A percentile compares a stretch with the other conserved stretches of the same genome.
Conservation (phyloP, 2,329 filamentous ascomycete genomes). For the Paracorniculantispora psalliotae region DNA sequence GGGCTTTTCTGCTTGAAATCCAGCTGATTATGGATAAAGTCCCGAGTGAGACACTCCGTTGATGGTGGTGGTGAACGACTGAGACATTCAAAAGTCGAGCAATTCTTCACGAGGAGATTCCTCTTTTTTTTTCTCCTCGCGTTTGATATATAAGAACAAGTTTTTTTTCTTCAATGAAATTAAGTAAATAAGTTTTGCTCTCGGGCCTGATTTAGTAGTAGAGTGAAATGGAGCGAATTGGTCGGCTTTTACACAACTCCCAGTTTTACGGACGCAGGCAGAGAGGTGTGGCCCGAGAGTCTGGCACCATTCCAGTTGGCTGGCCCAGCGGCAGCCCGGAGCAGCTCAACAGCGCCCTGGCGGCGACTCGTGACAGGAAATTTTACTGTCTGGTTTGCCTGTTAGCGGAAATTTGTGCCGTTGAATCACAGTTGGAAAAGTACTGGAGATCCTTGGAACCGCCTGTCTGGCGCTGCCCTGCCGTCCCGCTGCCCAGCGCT, state of each 20-base stretch:
- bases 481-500: background rate
- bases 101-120: too few species aligned
- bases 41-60: background rate
- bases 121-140: background rate
- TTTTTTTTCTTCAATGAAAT: background rate
- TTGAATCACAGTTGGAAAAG: too few species aligned
- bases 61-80: background rate
- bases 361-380: background rate
- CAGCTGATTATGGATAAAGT: background rate
- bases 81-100: background rate
- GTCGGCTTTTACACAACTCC: background rate
- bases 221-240: background rate
- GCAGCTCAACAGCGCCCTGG: too few species aligned
- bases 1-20: background rate
- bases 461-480: background rate
- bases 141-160: background rate
- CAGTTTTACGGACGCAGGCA: background rate
- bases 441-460: too few species aligned
- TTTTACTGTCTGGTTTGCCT: background rate
- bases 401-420: background rate
- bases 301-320: background rate
- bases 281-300: background rate
- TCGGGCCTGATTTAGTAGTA: background rate
- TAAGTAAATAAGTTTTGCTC: background rate
- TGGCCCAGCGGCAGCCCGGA: background rate